Base-by-base conservation (phyloP, 2,329 filamentous ascomycete species). In the Cercospora berteroae region DNA sequence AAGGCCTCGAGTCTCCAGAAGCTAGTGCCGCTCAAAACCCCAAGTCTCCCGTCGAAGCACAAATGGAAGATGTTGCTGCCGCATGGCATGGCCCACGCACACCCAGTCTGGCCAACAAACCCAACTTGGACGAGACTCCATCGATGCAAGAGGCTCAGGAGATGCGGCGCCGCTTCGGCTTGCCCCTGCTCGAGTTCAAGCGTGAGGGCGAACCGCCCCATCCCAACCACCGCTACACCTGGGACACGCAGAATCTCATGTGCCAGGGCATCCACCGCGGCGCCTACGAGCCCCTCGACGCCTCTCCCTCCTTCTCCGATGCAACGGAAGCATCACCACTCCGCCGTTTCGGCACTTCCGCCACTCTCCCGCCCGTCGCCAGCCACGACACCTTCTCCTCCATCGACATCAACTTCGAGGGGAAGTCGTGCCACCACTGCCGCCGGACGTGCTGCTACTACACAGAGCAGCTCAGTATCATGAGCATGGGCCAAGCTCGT, bases 191-290 rank as follows among this genome's bases (percentile, higher is more conserved):
- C 12, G 29, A 66, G 31, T 55, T 59, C 27, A 65, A 55, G 50
- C 50, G 31, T 18, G 66, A 62, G 2, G 42, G 33, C 12, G 60
- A 67, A 25, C 63, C 60, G 5, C 65, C 52, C 13, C 68, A 70
- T 42, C 68, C 68, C 5, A 65, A 67, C 27, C 68, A 70, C 44
- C 31, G 44, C 12, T 70, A 68, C 44, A 60, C 39, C 4, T 70
- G 68, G 68, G 56, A 68, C 23, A 66, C 66, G 2, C 62, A 64
- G 39, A 68, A 68, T 44, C 20, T 70, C 23, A 70, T 68, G 63
- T 70, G 68, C 58, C 52, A 57, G 27, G 68, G 56, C 27, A 56
- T 66, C 25, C 68, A 69, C 20, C 33, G 23, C 31, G 25, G 48
- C 7, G 60, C 52, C 25, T 64, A 64, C 29, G 55, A 52, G 36